Evolutionary conservation across 1,139 yeast genomes (phyloP), one percentile per base, ranked within the genome.

Genomic region (Saccharomycopsis phalli): DNA sequence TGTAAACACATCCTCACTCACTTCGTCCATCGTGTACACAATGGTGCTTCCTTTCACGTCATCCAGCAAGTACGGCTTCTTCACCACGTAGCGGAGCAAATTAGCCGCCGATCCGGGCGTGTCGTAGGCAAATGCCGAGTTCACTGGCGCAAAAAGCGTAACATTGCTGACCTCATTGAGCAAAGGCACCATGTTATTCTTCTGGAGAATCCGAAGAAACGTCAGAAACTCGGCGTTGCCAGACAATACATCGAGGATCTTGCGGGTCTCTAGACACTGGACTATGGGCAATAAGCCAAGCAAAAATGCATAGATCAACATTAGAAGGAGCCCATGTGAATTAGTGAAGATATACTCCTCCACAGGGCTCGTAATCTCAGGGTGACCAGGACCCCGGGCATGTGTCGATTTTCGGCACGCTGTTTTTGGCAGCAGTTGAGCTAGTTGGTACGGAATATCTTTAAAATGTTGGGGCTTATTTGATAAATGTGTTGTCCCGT

Each of bases 71-170:
- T 62, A 30, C 0, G 62, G 57, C 2, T 42, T 37, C 34, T 53
- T 48, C 16, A 63, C 49, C 10, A 63, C 53, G 47, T 62, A 61
- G 13, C 53, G 48, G 27, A 40, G 46, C 33, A 52, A 25, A 10
- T 14, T n/a, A 10, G 26, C 14, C 22, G 19, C 19, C 21, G 13
- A 27, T 7, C 17, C 18, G 4, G 28, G 7, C 13, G 4, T 13
- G 6, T 19, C 36, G 5, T 50, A 54, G 13, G 62, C 66, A 58
- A 82, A 87, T 1, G 95, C 96, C 51, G 81, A 76, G 59, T 88
- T 86, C 16, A 83, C 71, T 0, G 97, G 96, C 0, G 96, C 96
- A 35, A 86, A 57, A 16, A 88, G 61, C 0, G 97, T 86, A 40
- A 80, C 70, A 55, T 87, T 81, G 28, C 66, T 62, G 47, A 81